phyloP scores from a whole-genome alignment of 2,329 filamentous ascomycete genomes.

The Cladophialophora chaetospira region DNA sequence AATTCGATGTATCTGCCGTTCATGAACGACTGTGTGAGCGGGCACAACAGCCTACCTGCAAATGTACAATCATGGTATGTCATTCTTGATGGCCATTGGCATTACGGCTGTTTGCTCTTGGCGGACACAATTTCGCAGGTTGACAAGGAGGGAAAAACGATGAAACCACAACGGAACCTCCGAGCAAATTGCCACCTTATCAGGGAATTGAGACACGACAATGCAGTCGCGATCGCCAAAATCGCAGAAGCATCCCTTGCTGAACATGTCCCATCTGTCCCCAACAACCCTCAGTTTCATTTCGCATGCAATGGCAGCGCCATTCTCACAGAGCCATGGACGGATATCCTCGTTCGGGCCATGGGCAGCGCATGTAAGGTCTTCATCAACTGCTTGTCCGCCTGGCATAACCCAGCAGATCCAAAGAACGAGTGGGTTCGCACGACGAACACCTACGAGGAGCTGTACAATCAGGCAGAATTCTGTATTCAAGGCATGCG shows the following conservation, averaged over 20 bases:
- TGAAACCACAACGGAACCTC: conserved; percentile 24
- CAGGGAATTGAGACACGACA: conserved; percentile 11
- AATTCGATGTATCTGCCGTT: conserved; percentile 55
- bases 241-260: conserved; percentile 21
- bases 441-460: conserved; percentile 11
- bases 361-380: conserved; percentile 25
- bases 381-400: conserved; percentile 22
- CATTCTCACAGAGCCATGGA: conserved; percentile 64
- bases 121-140: conserved; percentile 58
- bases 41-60: conserved; percentile 54
- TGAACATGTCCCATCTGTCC: conserved; percentile 22
- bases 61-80: conserved; percentile 64
- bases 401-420: conserved; percentile 13
- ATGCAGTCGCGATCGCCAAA: conserved; percentile 20
- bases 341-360: conserved; percentile 44
- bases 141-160: conserved; percentile 43
- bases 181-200: conserved; percentile 14
- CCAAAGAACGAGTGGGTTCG: conserved; percentile 13
- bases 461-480: conserved; percentile 18
- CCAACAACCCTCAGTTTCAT: conserved; percentile 45
- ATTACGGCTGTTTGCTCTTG: conserved; percentile 58
- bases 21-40: conserved; percentile 54
- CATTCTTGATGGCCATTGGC: conserved; percentile 60
- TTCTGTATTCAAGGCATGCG: conserved; percentile 25
- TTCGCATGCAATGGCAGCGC: conserved; percentile 57